Evolutionary conservation across 78 protist species (phyloP).

Genomic region (Bodo saltans): DNA sequence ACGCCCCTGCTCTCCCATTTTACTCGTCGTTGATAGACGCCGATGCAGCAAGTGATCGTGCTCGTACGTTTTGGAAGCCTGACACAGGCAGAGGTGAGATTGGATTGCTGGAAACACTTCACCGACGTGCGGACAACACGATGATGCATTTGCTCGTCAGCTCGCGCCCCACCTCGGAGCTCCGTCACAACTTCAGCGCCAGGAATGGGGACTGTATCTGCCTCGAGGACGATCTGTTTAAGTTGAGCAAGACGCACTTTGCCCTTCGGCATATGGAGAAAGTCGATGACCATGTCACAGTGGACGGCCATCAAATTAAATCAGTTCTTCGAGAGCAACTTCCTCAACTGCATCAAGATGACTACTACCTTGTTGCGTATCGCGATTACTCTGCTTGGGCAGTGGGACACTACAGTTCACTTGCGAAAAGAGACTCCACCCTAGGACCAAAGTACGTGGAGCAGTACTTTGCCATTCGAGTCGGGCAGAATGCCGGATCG

Average conservation of each 20-base stretch:
- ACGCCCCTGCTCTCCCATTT: too few species aligned
- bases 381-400: not conserved
- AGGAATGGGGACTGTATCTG: not conserved
- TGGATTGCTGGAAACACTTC: not conserved
- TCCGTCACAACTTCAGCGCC: not conserved
- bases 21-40: too few species aligned
- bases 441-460: not conserved
- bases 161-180: not conserved
- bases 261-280: not conserved
- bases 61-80: not conserved
- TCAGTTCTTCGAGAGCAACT: not conserved
- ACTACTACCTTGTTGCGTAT: not conserved
- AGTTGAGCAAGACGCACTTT: not conserved
- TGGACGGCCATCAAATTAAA: not conserved
- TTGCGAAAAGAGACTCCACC: not conserved
- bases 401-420: not conserved
- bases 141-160: not conserved
- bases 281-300: not conserved
- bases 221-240: not conserved
- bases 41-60: too few species aligned
- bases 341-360: not conserved
- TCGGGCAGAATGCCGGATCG: not conserved
- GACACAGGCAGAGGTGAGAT: not conserved
- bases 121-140: not conserved
- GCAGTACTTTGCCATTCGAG: not conserved